Percentiles rank a stretch among this genome's conserved stretches.
Evolutionary conservation across 1,284 basidiomycete genomes (phyloP).

Genomic region (Rugosomyces carneus): DNA sequence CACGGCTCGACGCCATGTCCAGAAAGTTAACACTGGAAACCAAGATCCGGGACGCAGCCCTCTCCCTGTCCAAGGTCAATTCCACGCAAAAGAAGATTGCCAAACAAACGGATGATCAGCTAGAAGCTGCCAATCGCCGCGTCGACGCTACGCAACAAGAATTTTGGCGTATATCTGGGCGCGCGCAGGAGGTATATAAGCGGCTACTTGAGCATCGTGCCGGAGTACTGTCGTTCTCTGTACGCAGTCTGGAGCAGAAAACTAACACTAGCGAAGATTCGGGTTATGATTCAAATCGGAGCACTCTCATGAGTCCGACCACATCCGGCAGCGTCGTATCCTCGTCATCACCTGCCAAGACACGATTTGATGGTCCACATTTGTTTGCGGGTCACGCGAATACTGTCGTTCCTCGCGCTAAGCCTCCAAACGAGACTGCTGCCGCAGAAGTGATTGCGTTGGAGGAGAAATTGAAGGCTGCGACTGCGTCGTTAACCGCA

Average conservation of each 20-base stretch:
- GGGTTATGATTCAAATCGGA: constrained; percentile 46
- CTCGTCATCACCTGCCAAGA: constrained; percentile 37
- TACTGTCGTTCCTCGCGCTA: constrained; percentile 45
- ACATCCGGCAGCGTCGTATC: constrained; percentile 40
- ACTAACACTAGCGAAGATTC: constrained; percentile 37
- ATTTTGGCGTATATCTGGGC: constrained; percentile 57
- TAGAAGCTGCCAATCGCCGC: constrained; percentile 60
- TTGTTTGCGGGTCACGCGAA: constrained; percentile 73
- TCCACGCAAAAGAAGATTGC: constrained; percentile 51
- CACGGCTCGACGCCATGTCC: constrained; percentile 53
- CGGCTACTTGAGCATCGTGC: constrained; percentile 72
- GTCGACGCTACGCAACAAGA: constrained; percentile 67
- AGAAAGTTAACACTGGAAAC: constrained; percentile 71
- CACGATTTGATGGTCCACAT: constrained; percentile 74
- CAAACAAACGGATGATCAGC: constrained; percentile 65
- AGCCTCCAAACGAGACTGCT: constrained; percentile 31
- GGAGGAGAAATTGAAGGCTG: constrained; percentile 55
- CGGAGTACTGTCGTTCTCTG: constrained; percentile 66
- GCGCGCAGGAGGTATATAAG: constrained; percentile 52
- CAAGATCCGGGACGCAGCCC: constrained; percentile 76
- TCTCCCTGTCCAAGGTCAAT: constrained; percentile 64
- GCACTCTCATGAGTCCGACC: constrained; percentile 46
- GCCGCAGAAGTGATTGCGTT: constrained; percentile 39
- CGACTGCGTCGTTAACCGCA: constrained; percentile 46
- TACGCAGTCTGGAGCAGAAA: constrained; percentile 63